Base-by-base conservation (phyloP, 169 alveolate species). In the Plasmodium reichenowi region DNA sequence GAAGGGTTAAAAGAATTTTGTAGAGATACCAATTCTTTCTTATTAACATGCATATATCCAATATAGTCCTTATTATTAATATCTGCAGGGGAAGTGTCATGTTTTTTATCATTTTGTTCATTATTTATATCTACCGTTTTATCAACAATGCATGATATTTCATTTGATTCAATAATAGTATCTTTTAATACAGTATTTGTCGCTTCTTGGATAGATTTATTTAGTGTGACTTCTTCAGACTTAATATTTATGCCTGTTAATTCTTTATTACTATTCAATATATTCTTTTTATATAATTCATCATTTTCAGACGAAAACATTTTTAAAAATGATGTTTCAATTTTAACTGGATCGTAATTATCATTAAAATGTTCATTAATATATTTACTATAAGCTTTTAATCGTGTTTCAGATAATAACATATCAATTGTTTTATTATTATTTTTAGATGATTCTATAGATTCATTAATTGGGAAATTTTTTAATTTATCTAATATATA, bases 401-500 rank as follows among this genome's bases (percentile, higher is more conserved):
- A 68, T 13, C 72, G 76, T 48, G 56, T 10, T 50, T 83, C 91
- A 22, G 73, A 83, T 13, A 83, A 60, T 43, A 68, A 24, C 12
- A 29, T 70, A n/a, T 68, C 45, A 20, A 62, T 8, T 24, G 32
- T 29, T 72, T 83, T 83, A 22, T 63, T 72, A 38, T 38, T 38
- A 58, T 83, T 62, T 17, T 15, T 47, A 7, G 56, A 10, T 15
- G 73, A 10, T 50, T 3, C 9, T 45, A 13, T n/a, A 8, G 91
- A 45, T n/a, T 17, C 70, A 62, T 54, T 68, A 17, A 83, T 15
- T 4, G 91, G 91, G 26, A 83, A 83, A 68, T 38, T 83, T 58
- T 68, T 83, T 68, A 83, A 29, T 24, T 83, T 63, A 29, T 83
- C 85, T 17, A 83, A 29, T 54, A 83, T 83, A 47, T 83, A 83